A percentile compares a stretch with the other conserved stretches of the same genome.
phyloP scores from a whole-genome alignment of 345 rosid genomes.

The Gossypioides kirkii region DNA sequence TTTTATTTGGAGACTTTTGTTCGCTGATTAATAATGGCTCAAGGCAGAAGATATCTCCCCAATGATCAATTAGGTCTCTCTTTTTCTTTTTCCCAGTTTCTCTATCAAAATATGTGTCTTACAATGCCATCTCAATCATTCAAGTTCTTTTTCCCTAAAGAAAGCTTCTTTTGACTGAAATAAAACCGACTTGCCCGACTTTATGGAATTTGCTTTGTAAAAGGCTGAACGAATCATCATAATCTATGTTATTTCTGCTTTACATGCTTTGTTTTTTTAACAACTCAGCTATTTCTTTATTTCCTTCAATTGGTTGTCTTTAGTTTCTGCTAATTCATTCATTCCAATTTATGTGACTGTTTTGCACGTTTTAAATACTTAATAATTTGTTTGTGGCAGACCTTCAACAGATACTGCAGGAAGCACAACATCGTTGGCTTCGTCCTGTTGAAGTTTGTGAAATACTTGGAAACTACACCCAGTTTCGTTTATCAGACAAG shows the following conservation, averaged over 20 bases:
- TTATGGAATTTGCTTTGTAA: background rate
- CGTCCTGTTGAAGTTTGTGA: conserved; percentile 56
- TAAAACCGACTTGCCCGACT: background rate
- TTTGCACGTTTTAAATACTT: background rate
- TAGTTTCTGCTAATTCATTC: background rate
- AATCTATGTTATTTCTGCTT: background rate
- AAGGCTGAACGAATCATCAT: background rate
- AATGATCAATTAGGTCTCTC: conserved; percentile 29
- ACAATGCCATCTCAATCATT: background rate
- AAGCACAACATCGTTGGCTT: conserved; percentile 59
- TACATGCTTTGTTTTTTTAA: background rate
- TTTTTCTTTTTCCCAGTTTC: background rate
- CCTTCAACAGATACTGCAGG: conserved; percentile 35
- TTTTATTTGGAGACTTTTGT: background rate
- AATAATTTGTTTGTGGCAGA: conserved; percentile 22
- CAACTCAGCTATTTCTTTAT: background rate
- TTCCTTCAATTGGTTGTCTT: background rate
- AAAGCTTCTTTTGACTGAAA: background rate
- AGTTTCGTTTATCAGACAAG: conserved; percentile 34
- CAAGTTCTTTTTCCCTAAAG: background rate
- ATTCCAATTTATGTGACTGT: background rate
- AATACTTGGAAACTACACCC: conserved; percentile 42
- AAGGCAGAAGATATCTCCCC: conserved; percentile 30
- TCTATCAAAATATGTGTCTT: background rate
- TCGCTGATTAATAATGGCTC: conserved; percentile 30